These are phyloP conservation scores for Vitis vinifera DNA, from an alignment of 164 flowering plant genomes.

Conservation along the genomic window DNA sequence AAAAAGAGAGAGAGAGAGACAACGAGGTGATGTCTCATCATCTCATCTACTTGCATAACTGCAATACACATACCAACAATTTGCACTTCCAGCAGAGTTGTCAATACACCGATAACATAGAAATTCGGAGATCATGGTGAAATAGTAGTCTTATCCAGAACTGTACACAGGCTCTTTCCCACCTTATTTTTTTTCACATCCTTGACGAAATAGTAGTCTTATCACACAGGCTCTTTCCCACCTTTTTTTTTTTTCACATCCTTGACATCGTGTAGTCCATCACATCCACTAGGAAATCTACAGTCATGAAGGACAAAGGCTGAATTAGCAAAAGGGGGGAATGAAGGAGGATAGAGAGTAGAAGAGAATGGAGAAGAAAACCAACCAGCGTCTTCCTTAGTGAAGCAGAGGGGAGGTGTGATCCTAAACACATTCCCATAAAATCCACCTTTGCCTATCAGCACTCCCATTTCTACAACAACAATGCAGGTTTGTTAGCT, in stretches of 20 bases:
- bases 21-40: too few relatives aligned
- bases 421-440: constrained; percentile 90
- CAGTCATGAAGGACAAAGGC: neutral
- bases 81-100: too few relatives aligned
- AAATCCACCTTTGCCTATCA: constrained; percentile 91
- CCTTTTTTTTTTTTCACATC: constrained; percentile 39
- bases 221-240: too few relatives aligned
- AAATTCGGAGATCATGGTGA: too few relatives aligned
- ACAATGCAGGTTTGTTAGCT: neutral
- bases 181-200: constrained; percentile 39
- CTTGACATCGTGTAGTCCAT: constrained; percentile 73
- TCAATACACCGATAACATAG: too few relatives aligned
- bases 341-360: too few relatives aligned
- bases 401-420: constrained; percentile 97
- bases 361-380: neutral
- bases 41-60: too few relatives aligned
- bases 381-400: constrained; percentile 83
- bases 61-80: too few relatives aligned
- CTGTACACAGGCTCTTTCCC: too few relatives aligned
- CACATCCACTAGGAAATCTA: constrained; percentile 78
- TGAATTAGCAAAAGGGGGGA: too few relatives aligned
- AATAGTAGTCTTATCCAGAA: too few relatives aligned
- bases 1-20: too few relatives aligned
- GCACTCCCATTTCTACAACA: constrained; percentile 69
- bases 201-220: constrained; percentile 28